phyloP scores from a whole-genome alignment of 495 filamentous ascomycete genomes.

The Barbatosphaeria neglecta region DNA sequence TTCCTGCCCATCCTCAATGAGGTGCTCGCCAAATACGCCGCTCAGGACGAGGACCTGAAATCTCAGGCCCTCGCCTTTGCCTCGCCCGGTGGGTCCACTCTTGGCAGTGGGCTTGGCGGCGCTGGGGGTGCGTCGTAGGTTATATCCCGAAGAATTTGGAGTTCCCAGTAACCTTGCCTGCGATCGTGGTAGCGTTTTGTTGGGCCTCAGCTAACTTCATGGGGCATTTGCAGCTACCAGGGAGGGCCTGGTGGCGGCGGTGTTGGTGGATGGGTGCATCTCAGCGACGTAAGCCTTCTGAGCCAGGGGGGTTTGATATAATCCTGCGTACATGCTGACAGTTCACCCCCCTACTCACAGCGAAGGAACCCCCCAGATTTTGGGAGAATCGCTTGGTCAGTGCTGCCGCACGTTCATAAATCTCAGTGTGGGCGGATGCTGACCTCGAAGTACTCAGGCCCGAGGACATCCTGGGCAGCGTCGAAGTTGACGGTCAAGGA shows the following conservation, averaged over 20 bases:
- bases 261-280: conserved; percentile 78
- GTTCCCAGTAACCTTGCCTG: neutral
- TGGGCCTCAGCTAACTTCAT: conserved; percentile 3
- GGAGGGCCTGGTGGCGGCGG: conserved; percentile 76
- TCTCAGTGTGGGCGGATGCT: neutral
- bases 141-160: neutral
- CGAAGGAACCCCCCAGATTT: conserved; percentile 57
- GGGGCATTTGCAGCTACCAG: conserved; percentile 44
- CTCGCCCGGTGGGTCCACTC: conserved; percentile 59
- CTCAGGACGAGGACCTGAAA: conserved; percentile 58
- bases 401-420: neutral
- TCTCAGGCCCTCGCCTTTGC: conserved; percentile 71
- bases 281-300: conserved; percentile 58
- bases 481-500: conserved; percentile 70
- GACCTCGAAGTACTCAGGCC: conserved; percentile 28
- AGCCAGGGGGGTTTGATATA: no score
- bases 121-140: conserved; percentile 13
- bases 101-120: conserved; percentile 45
- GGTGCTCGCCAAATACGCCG: conserved; percentile 57
- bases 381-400: conserved; percentile 69
- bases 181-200: neutral
- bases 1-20: conserved; percentile 69
- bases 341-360: neutral
- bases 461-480: conserved; percentile 89
- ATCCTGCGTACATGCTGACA: neutral